Evolutionary conservation across 2,329 filamentous ascomycete species (phyloP).

Genomic region (Aspergillus caelatus): DNA sequence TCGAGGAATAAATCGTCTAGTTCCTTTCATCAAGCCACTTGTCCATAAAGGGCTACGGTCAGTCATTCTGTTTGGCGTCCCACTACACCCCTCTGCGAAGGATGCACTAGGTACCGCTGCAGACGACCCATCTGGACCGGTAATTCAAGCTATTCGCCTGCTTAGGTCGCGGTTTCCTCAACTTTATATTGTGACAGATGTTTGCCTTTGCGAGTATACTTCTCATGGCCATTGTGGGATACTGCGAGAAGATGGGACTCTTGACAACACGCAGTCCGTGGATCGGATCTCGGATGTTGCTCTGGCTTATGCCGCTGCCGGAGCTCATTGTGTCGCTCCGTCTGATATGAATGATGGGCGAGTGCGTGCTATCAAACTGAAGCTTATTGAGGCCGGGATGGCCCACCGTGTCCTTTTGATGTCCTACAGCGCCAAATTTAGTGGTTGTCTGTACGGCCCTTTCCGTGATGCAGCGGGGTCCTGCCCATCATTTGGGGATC

Average conservation of each 20-base stretch:
- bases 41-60: constrained; percentile 87
- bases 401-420: constrained; percentile 90
- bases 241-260: constrained; percentile 83
- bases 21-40: constrained; percentile 82
- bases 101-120: constrained; percentile 89
- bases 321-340: constrained; percentile 93
- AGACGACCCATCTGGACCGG: constrained; percentile 89
- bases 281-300: constrained; percentile 97
- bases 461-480: constrained; percentile 97
- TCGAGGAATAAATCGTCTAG: constrained; percentile 81
- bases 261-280: constrained; percentile 92
- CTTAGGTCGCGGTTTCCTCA: constrained; percentile 84
- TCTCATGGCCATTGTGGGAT: constrained; percentile 98
- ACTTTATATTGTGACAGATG: constrained; percentile 88
- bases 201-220: constrained; percentile 98
- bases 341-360: constrained; percentile 99
- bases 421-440: constrained; percentile 98
- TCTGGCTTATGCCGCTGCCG: constrained; percentile 92
- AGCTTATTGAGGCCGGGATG: constrained; percentile 92
- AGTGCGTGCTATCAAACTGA: constrained; percentile 96
- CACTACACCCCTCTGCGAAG: constrained; percentile 77
- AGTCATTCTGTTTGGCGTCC: constrained; percentile 95
- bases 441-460: constrained; percentile 91
- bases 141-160: constrained; percentile 83
- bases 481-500: constrained; percentile 86